These are phyloP conservation scores for Fragaria nilgerrensis DNA, from an alignment of 306 rosid genomes.

Conservation along the genomic window DNA sequence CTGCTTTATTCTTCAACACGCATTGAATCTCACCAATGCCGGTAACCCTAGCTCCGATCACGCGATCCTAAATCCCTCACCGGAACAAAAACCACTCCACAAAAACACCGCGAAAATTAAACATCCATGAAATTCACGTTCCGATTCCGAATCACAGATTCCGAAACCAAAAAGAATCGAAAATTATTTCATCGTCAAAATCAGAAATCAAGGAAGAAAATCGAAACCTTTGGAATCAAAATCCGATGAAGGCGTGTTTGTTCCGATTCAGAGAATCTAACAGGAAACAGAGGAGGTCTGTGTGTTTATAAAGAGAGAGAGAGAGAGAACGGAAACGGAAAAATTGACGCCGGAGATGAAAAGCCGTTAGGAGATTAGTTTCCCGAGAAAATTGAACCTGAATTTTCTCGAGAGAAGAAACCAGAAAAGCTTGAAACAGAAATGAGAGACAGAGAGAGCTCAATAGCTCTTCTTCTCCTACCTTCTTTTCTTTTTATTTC, in stretches of 20 bases:
- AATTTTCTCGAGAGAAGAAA: constrained; percentile 11
- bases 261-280: constrained; percentile 9
- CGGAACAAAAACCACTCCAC: background rate
- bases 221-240: background rate
- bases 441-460: background rate
- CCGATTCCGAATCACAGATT: background rate
- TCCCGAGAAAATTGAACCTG: constrained; percentile 4
- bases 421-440: background rate
- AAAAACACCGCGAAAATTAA: background rate
- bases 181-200: background rate
- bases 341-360: background rate
- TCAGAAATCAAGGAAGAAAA: background rate
- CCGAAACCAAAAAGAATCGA: background rate
- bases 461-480: background rate
- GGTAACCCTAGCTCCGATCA: constrained; percentile 13
- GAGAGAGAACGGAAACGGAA: background rate
- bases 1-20: background rate
- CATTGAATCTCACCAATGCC: constrained; percentile 16
- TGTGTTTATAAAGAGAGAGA: background rate
- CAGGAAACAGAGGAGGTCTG: background rate
- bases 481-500: constrained; percentile 5
- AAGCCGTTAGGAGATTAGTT: background rate
- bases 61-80: background rate
- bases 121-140: no score
- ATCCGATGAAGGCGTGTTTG: background rate